These are phyloP conservation scores for Zygosaccharomyces pseudorouxii DNA, from an alignment of 805 yeast genomes.

Conservation along the genomic window DNA sequence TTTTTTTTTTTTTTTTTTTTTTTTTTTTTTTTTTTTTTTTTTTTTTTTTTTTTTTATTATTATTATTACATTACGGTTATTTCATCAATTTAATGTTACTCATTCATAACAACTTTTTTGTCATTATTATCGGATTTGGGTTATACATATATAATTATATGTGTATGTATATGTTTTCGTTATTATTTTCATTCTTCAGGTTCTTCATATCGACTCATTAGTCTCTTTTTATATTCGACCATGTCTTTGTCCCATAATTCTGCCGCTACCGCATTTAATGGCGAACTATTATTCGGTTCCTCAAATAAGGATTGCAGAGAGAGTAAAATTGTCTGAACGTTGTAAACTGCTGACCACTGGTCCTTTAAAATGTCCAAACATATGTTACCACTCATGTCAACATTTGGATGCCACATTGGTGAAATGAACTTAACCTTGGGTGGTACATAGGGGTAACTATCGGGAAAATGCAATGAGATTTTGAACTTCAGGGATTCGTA, in stretches of 20 bases:
- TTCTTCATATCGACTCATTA: constrained; percentile 23
- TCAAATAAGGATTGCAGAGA: constrained; percentile 57
- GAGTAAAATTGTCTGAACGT: constrained; percentile 55
- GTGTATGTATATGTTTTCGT: background rate
- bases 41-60: no score
- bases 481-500: constrained; percentile 52
- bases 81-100: background rate
- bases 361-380: constrained; percentile 62
- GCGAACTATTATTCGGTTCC: constrained; percentile 57
- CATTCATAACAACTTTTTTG: background rate
- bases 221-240: constrained; percentile 33
- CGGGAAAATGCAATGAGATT: constrained; percentile 47
- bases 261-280: constrained; percentile 55
- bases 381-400: constrained; percentile 59
- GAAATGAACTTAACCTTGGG: constrained; percentile 53
- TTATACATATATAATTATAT: constrained; percentile 2
- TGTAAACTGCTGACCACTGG: constrained; percentile 60
- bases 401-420: constrained; percentile 65
- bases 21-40: no score
- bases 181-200: constrained; percentile 5
- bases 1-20: no score
- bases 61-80: constrained; percentile 1
- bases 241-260: constrained; percentile 46
- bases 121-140: constrained; percentile 1
- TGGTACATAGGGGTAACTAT: constrained; percentile 53